phyloP scores from a whole-genome alignment of 2,329 filamentous ascomycete genomes.

The Fusarium palustre region DNA sequence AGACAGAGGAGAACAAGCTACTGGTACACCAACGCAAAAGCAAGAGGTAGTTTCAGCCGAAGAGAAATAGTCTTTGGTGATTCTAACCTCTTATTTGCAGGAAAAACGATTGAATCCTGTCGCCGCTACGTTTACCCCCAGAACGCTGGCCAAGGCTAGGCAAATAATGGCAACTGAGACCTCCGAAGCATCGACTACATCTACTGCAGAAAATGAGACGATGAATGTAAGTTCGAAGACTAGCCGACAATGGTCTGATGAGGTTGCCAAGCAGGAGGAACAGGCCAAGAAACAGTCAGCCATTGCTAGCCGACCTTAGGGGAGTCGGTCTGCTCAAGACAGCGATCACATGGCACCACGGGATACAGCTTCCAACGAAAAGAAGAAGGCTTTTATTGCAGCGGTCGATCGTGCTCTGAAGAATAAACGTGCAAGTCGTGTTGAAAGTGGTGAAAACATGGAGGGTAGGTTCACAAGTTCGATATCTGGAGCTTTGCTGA shows the following conservation, averaged over 20 bases:
- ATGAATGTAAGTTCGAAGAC: slow-evolving; percentile 26
- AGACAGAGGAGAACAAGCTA: slow-evolving; percentile 41
- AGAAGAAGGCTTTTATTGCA: slow-evolving; percentile 37
- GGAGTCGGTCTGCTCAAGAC: slow-evolving; percentile 5
- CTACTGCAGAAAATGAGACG: slow-evolving; percentile 9
- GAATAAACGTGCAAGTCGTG: slow-evolving; percentile 10
- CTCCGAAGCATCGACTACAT: slow-evolving; percentile 29
- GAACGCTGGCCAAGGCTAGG: slow-evolving; percentile 42
- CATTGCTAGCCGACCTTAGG: slow-evolving; percentile 19
- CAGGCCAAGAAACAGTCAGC: not conserved
- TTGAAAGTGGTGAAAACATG: not conserved
- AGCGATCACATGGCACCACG: not conserved
- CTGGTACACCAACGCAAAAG: slow-evolving; percentile 52
- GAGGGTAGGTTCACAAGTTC: slow-evolving; percentile 31
- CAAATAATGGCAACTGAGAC: slow-evolving; percentile 18
- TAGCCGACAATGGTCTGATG: slow-evolving; percentile 49
- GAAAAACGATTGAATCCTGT: slow-evolving; percentile 66
- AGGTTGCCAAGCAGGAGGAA: slow-evolving; percentile 46
- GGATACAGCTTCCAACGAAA: slow-evolving; percentile 21
- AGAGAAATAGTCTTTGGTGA: slow-evolving; percentile 49
- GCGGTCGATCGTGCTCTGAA: slow-evolving; percentile 40
- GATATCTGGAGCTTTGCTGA: slow-evolving; percentile 20
- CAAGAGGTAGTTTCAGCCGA: slow-evolving; percentile 64
- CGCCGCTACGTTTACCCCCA: slow-evolving; percentile 67
- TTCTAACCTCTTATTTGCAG: slow-evolving; percentile 59